Evolutionary conservation across 306 rosid genomes (phyloP).

Genomic region (Lithocarpus polystachyus): DNA sequence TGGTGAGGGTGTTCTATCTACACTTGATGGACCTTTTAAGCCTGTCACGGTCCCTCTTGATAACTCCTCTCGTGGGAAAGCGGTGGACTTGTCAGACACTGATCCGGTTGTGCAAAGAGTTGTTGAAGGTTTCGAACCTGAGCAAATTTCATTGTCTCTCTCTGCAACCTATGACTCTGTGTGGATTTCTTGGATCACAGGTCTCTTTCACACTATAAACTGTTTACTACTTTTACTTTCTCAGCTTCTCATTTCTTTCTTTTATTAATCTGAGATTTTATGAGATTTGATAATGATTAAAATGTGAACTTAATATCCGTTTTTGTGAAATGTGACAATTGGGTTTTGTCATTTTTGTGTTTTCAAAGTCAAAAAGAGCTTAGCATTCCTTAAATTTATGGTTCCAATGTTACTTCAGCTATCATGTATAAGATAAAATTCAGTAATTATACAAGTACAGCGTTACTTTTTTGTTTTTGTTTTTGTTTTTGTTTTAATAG

Average conservation of each 20-base stretch:
- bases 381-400: no score
- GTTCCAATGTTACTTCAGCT: not conserved
- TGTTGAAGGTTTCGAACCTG: constrained; percentile 55
- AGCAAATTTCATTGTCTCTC: constrained; percentile 84
- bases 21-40: constrained; percentile 78
- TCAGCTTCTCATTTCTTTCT: not conserved
- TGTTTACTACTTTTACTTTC: not conserved
- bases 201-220: constrained; percentile 16
- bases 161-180: constrained; percentile 54
- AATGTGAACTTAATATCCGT: not conserved
- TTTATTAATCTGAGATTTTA: not conserved
- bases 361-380: not conserved
- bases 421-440: not conserved
- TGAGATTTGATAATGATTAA: not conserved
- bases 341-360: not conserved
- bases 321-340: not conserved
- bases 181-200: constrained; percentile 94
- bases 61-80: constrained; percentile 60
- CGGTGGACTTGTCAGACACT: constrained; percentile 65
- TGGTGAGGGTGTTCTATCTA: constrained; percentile 44
- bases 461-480: not conserved
- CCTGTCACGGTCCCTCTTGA: constrained; percentile 82
- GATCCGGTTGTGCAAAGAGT: constrained; percentile 62
- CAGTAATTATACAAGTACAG: not conserved
- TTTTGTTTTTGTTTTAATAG: no score